Base-by-base conservation (phyloP, 805 yeast species). In the Starmera dryadoides region DNA sequence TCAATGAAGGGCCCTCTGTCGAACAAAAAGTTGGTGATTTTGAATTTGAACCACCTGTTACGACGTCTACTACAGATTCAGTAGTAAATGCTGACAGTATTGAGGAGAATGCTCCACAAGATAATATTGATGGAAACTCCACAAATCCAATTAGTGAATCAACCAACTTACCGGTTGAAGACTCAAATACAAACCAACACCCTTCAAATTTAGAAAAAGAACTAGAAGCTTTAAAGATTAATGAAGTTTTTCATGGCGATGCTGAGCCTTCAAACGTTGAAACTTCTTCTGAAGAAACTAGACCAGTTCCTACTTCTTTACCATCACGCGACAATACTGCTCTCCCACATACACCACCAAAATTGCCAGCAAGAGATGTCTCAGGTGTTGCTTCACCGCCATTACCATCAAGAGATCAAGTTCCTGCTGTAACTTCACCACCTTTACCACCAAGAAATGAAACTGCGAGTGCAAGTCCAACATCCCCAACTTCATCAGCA, bases 361-460 rank as follows among this genome's bases (percentile, higher is more conserved):
- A 38, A 18, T 25, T 37, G 10, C 44, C 44, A 7, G 33, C 12
- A n/a, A 37, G 44, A 33, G 36, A 33, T 29, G 21, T 22, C n/a
- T 28, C 38, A 15, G 21, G 34, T 19, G 20, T 8, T 21, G 29
- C 29, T 21, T 20, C 8, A 7, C 25, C 10, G 10, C 22, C 19
- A 41, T 36, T 14, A 38, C 42, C 16, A 21, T 30, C 40, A 21
- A 37, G 45, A 37, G 21, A 23, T 17, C 44, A 39, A 28, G 16
- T 31, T 26, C n/a, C 15, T 22, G 9, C 34, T 14, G 33, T 48
- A 4, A 20, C 42, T 15, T 45, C 55, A n/a, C 68, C 64, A 3
- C 51, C 56, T 17, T 44, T 67, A 12, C 73, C 72, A 9, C 53
- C 58, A 30, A 52, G 70, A 37, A 60, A 56, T 18, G 41, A 55